Evolutionary conservation across 352 stramenopile species (phyloP).

Genomic region (Phytophthora crassamura): DNA sequence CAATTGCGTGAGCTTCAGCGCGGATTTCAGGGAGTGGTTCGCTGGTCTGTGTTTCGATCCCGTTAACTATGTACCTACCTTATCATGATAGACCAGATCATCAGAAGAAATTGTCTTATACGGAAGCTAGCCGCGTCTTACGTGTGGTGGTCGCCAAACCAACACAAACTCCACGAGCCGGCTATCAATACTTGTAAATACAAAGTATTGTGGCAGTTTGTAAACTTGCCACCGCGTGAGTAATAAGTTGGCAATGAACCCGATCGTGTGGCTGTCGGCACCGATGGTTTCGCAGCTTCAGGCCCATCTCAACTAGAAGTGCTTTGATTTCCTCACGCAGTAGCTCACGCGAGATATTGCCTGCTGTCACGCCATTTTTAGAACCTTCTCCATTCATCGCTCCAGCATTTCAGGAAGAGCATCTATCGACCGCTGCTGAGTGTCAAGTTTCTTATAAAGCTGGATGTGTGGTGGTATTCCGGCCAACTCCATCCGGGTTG

Average conservation of each 20-base stretch:
- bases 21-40: not conserved
- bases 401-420: slow-evolving; percentile 5
- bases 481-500: slow-evolving; percentile 4
- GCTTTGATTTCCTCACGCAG: slow-evolving; percentile 9
- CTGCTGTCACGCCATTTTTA: not conserved
- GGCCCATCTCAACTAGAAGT: not conserved
- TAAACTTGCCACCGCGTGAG: slow-evolving; percentile 12
- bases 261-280: not conserved
- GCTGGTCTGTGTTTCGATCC: not conserved
- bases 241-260: not conserved
- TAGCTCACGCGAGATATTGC: slow-evolving; percentile 2
- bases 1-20: not conserved
- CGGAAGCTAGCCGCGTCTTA: slow-evolving; percentile 1
- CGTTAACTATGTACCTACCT: slow-evolving; percentile 3
- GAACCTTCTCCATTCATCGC: slow-evolving; percentile 1
- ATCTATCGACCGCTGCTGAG: slow-evolving; percentile 2
- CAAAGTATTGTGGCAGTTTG: slow-evolving; percentile 9
- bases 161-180: slow-evolving; percentile 8
- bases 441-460: slow-evolving; percentile 4
- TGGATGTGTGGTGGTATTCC: slow-evolving; percentile 14
- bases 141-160: slow-evolving; percentile 13
- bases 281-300: not conserved
- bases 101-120: too few relatives aligned
- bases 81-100: slow-evolving; percentile 4
- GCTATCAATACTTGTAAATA: slow-evolving; percentile 12